phyloP scores from a whole-genome alignment of 495 filamentous ascomycete genomes.

The Penicillium longicatenatum region DNA sequence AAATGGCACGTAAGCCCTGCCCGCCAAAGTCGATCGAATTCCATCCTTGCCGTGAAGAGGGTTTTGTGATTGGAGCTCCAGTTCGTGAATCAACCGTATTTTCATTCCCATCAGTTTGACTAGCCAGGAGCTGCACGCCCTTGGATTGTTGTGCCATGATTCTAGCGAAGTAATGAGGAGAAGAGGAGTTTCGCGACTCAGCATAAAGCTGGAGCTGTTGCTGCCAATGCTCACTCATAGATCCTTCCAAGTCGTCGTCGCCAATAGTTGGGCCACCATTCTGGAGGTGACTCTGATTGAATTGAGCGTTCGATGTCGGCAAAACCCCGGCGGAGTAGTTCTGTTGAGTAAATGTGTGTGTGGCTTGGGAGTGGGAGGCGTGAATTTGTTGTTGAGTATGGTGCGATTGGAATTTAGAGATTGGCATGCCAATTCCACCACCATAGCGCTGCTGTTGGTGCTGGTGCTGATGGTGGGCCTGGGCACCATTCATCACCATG shows the following conservation, averaged over 20 bases:
- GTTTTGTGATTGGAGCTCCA: too few relatives aligned
- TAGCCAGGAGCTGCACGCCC: slow-evolving; percentile 58
- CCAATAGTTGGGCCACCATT: slow-evolving; percentile 67
- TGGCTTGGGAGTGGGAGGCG: slow-evolving; percentile 69
- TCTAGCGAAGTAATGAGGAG: slow-evolving; percentile 67
- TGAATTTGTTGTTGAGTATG: slow-evolving; percentile 68
- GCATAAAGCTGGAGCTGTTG: slow-evolving; percentile 80
- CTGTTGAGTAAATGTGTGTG: slow-evolving; percentile 70
- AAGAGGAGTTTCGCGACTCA: slow-evolving; percentile 64
- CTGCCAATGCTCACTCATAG: slow-evolving; percentile 82
- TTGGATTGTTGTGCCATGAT: slow-evolving; percentile 58
- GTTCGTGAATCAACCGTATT: slow-evolving; percentile 57
- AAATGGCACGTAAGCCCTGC: slow-evolving; percentile 82
- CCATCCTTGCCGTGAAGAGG: slow-evolving; percentile 78
- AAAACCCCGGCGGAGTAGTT: slow-evolving; percentile 79
- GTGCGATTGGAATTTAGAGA: slow-evolving; percentile 72
- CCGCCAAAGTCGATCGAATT: slow-evolving; percentile 89
- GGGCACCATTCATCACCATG: slow-evolving; percentile 70
- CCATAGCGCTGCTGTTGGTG: slow-evolving; percentile 46
- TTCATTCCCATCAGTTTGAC: slow-evolving; percentile 64
- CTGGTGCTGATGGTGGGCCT: slow-evolving; percentile 33
- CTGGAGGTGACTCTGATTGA: slow-evolving; percentile 69
- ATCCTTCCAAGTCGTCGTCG: slow-evolving; percentile 58
- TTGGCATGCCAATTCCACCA: slow-evolving; percentile 45
- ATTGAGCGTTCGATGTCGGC: slow-evolving; percentile 72